Base-by-base conservation (phyloP, 495 filamentous ascomycete genomes). In the Penicillium pulvis region DNA sequence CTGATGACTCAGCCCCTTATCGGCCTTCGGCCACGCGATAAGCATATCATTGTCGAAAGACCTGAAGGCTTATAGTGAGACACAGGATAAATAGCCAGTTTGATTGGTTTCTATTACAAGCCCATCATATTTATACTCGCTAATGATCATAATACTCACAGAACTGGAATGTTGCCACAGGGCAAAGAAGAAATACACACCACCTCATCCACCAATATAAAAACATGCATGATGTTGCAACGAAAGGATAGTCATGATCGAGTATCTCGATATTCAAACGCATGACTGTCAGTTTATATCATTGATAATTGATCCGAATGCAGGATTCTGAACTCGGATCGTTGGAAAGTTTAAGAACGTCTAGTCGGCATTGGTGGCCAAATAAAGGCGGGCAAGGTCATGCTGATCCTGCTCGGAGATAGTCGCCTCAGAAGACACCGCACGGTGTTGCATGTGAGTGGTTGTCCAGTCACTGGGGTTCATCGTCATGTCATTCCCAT, bases 351-450 rank as follows among this genome's bases (percentile, higher is more conserved):
- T 17, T 0, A 16, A 31, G 17, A 49, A 10, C 5, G 14, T 12
- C 20, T 49, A 49, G 9, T 49, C 46, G n/a, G 46, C 20, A 7
- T 53, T 35, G 26, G 36, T 64, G 39, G 68, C 63, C 54, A 76
- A 57, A 58, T 75, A 78, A 6, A 75, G 65, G 4, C 58, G 59
- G 26, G 68, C 65, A 60, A 75, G 68, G 20, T 73, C 66, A 14
- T 66, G 59, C 2, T 67, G 60, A 31, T 73, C 71, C 4, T 63
- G 55, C 16, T 77, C 73, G 1, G 70, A 65, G 28, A 77, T 60
- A 11, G 73, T 78, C 12, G 55, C 71, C 10, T 76, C 71, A 3
- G 74, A 65, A 11, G 74, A 74, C 14, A 8, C 39, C 39, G 14
- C 39, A 16, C 39, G 39, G 39, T 19, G 36, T 36, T 23, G 42